phyloP scores from a whole-genome alignment of 257 asterid genomes.

The Marsdenia floribunda region DNA sequence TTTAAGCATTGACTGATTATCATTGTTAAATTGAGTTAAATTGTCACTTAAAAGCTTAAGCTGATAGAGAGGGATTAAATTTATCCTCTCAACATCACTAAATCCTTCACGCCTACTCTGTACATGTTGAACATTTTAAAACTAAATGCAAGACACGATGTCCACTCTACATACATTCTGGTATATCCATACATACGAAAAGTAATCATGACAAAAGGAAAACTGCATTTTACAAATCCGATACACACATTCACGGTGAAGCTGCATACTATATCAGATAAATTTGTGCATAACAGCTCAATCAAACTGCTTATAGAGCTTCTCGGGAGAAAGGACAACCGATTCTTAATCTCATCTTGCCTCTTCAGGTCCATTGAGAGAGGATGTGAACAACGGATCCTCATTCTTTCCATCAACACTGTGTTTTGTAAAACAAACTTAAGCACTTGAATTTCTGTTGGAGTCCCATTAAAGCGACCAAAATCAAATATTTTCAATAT shows the following conservation, averaged over 20 bases:
- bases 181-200: too few relatives aligned
- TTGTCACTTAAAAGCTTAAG: too few relatives aligned
- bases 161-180: background rate
- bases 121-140: background rate
- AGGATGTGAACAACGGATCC: constrained; percentile 3
- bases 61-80: too few relatives aligned
- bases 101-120: background rate
- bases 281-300: background rate
- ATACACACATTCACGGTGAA: background rate
- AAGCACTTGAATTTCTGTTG: constrained; percentile 2
- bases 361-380: background rate
- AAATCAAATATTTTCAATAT: background rate
- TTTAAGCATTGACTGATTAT: background rate
- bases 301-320: background rate
- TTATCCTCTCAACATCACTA: too few relatives aligned
- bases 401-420: background rate
- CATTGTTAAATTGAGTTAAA: too few relatives aligned
- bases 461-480: constrained; percentile 1
- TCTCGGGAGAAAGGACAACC: background rate
- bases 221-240: background rate
- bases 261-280: background rate
- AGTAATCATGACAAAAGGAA: background rate
- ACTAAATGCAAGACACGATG: background rate
- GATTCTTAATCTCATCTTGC: constrained; percentile 10
- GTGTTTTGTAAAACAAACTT: background rate